Conservation (phyloP, 2,329 filamentous ascomycete genomes). For the Endocalyx cinctus region DNA sequence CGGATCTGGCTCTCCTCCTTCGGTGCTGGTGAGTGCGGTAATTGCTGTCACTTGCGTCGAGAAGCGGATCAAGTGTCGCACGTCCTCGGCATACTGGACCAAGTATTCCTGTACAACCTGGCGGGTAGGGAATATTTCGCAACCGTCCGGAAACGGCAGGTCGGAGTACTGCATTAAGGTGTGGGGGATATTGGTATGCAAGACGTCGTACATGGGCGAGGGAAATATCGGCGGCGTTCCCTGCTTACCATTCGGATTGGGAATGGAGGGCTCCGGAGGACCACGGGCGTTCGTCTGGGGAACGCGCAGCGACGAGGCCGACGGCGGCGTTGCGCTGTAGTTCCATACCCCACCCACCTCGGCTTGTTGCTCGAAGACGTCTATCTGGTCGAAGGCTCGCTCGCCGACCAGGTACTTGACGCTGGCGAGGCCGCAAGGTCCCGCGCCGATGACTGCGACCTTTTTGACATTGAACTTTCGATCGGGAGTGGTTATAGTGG, state of each 20-base stretch:
- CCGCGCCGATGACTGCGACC: constrained; percentile 78
- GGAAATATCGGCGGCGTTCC: constrained; percentile 56
- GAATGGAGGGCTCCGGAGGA: constrained; percentile 57
- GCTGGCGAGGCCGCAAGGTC: constrained; percentile 71
- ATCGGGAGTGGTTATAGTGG: constrained; percentile 1
- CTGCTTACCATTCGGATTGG: constrained; percentile 43
- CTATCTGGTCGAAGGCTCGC: constrained; percentile 60
- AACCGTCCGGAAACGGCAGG: constrained; percentile 56
- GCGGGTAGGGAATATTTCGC: constrained; percentile 71
- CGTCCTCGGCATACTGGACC: constrained; percentile 62
- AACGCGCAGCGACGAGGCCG: constrained; percentile 44
- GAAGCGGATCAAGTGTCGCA: constrained; percentile 65
- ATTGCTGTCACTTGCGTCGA: constrained; percentile 61
- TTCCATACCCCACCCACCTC: constrained; percentile 83
- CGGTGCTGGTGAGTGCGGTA: constrained; percentile 16
- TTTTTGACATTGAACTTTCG: constrained; percentile 47
- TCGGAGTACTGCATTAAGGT: constrained; percentile 78
- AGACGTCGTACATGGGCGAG: constrained; percentile 75
- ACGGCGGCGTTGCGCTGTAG: constrained; percentile 51
- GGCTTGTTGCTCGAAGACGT: constrained; percentile 76
- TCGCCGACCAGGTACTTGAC: constrained; percentile 78
- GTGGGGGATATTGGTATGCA: constrained; percentile 85
- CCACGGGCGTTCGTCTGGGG: constrained; percentile 66
- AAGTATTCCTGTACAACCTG: constrained; percentile 70
- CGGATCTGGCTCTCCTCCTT: neutral